phyloP scores from a whole-genome alignment of 2,329 filamentous ascomycete genomes.

The Curvularia hawaiiensis region DNA sequence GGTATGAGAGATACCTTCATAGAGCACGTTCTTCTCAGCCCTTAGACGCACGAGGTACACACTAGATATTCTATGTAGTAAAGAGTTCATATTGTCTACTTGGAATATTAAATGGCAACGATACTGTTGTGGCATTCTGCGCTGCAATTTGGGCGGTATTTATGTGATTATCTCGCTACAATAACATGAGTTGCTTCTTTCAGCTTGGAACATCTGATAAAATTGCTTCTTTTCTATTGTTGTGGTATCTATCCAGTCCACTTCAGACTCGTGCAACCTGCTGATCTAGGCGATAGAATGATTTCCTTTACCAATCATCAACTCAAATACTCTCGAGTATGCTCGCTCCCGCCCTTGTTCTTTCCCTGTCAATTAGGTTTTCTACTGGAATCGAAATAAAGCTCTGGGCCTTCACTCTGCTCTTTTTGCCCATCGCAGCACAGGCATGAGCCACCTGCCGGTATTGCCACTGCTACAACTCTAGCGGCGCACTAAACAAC shows the following conservation, averaged over 20 bases:
- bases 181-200: too few relatives aligned
- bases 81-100: too few relatives aligned
- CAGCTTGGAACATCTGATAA: too few relatives aligned
- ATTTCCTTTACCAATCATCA: not conserved
- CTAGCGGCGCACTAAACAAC: not conserved
- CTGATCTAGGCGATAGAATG: not conserved
- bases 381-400: not conserved
- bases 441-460: not conserved
- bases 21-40: too few relatives aligned
- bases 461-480: not conserved
- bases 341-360: not conserved
- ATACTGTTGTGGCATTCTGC: too few relatives aligned
- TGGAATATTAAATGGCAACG: too few relatives aligned
- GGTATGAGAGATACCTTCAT: too few relatives aligned
- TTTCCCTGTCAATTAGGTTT: not conserved
- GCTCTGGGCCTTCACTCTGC: not conserved
- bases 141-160: too few relatives aligned
- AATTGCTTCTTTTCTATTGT: too few relatives aligned
- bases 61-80: too few relatives aligned
- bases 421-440: not conserved
- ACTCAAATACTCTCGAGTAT: not conserved
- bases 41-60: too few relatives aligned
- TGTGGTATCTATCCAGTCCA: not conserved
- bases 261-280: not conserved
- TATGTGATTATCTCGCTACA: too few relatives aligned